Evolutionary conservation across 139 green algal genomes (phyloP).

Genomic region (Chlorella sp.): DNA sequence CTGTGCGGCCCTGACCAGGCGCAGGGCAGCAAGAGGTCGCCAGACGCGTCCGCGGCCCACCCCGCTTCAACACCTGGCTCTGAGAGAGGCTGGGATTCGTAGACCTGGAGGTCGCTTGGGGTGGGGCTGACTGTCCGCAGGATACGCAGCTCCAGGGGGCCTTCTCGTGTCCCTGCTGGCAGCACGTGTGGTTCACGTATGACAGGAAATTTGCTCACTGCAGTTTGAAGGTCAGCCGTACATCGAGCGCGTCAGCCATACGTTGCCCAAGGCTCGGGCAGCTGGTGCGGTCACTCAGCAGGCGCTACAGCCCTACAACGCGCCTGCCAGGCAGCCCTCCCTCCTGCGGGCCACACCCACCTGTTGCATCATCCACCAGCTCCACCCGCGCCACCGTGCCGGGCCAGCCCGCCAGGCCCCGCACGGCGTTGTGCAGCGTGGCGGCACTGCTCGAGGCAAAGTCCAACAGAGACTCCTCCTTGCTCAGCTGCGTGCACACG

Average conservation of each 20-base stretch:
- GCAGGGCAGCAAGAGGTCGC: constrained; percentile 34
- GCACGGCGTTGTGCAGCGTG: constrained; percentile 78
- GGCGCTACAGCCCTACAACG: no score
- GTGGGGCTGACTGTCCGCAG: neutral
- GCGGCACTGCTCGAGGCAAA: constrained; percentile 48
- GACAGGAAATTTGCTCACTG: no score
- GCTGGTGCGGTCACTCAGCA: no score
- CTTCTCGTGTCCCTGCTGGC: no score
- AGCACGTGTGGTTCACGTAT: no score
- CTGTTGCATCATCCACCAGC: constrained; percentile 22
- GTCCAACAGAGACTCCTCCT: constrained; percentile 68
- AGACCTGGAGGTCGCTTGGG: neutral
- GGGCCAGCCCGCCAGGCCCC: constrained; percentile 76
- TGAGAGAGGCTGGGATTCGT: neutral
- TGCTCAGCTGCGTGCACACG: constrained; percentile 52
- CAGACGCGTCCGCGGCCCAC: constrained; percentile 10
- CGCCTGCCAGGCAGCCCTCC: no score
- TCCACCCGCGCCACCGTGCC: constrained; percentile 51
- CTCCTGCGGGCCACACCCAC: no score
- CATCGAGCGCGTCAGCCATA: no score
- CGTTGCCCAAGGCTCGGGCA: no score
- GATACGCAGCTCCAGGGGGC: neutral
- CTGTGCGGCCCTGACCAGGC: neutral
- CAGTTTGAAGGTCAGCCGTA: no score
- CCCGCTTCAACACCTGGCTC: constrained; percentile 1